Evolutionary conservation across 2,329 filamentous ascomycete genomes (phyloP).

Genomic region (Fusarium mundagurra): DNA sequence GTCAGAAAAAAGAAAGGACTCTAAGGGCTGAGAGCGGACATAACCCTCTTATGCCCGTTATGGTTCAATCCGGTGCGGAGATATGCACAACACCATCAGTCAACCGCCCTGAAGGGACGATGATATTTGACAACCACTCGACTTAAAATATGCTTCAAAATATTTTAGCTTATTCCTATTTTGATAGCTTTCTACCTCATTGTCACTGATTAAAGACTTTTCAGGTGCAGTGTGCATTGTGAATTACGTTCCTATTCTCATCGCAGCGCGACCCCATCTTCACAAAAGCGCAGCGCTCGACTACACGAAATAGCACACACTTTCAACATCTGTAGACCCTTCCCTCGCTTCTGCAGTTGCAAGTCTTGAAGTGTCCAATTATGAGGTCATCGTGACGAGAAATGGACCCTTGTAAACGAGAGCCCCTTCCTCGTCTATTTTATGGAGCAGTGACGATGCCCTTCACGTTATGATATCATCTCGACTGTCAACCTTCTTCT

Average conservation of each 20-base stretch:
- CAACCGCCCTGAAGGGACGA: rapidly evolving
- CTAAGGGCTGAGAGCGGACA: neutral
- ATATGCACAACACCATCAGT: neutral
- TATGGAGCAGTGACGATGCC: conserved; percentile 4
- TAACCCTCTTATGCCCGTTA: rapidly evolving
- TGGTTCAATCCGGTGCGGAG: rapidly evolving
- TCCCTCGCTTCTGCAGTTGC: rapidly evolving
- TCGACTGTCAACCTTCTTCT: rapidly evolving
- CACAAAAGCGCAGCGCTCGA: rapidly evolving
- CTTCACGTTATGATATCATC: conserved; percentile 10
- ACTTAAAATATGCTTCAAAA: rapidly evolving
- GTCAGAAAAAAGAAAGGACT: neutral
- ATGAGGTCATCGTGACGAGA: conserved; percentile 11
- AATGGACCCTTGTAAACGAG: neutral
- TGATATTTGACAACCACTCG: rapidly evolving
- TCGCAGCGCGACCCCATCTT: neutral
- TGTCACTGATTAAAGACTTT: rapidly evolving
- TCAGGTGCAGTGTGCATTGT: rapidly evolving
- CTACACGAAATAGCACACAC: neutral
- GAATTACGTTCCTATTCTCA: too few species aligned
- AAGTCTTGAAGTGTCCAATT: rapidly evolving
- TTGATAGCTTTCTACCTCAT: neutral
- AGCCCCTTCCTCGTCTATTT: neutral
- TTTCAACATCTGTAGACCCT: rapidly evolving
- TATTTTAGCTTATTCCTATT: neutral